These are phyloP conservation scores for Kodamaea plutei DNA, from an alignment of 1,139 yeast species.

Conservation along the genomic window DNA sequence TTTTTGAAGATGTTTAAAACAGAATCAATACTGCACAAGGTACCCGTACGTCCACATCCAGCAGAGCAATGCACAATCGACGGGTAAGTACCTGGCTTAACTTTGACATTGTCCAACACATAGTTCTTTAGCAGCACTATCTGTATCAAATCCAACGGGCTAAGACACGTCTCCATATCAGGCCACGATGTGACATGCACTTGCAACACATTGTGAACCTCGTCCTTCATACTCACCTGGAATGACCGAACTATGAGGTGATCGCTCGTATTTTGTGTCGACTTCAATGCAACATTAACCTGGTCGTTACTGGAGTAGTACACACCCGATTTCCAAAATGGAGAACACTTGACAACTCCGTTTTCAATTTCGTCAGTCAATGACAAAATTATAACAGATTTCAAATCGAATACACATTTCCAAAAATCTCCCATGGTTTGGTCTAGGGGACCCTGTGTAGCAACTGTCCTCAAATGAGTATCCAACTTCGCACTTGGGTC, in stretches of 20 bases:
- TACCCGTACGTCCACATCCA: slow-evolving; percentile 91
- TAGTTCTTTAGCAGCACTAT: slow-evolving; percentile 37
- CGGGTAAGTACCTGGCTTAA: slow-evolving; percentile 25
- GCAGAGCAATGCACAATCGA: slow-evolving; percentile 82
- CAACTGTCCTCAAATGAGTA: slow-evolving; percentile 51
- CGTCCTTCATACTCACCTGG: slow-evolving; percentile 23
- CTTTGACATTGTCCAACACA: slow-evolving; percentile 17
- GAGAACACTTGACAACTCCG: slow-evolving; percentile 52
- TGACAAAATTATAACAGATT: slow-evolving; percentile 41
- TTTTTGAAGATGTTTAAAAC: slow-evolving; percentile 43
- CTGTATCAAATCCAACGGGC: slow-evolving; percentile 39
- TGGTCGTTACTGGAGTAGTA: slow-evolving; percentile 36
- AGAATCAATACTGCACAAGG: slow-evolving; percentile 72
- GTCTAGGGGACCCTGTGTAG: slow-evolving; percentile 82
- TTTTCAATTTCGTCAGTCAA: slow-evolving; percentile 51
- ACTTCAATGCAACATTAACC: slow-evolving; percentile 27
- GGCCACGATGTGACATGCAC: slow-evolving; percentile 52
- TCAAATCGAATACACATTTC: slow-evolving; percentile 55
- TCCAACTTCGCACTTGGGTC: slow-evolving; percentile 8
- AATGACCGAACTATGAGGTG: slow-evolving; percentile 35
- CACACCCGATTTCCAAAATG: slow-evolving; percentile 49
- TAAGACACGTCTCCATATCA: slow-evolving; percentile 44
- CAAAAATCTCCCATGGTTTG: slow-evolving; percentile 79
- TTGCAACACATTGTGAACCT: slow-evolving; percentile 37
- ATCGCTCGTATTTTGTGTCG: slow-evolving; percentile 11